Percentiles rank a stretch among this genome's conserved stretches.
These are phyloP conservation scores for Wallemia mellicola DNA, from an alignment of 1,284 basidiomycete species.

Conservation along the genomic window DNA sequence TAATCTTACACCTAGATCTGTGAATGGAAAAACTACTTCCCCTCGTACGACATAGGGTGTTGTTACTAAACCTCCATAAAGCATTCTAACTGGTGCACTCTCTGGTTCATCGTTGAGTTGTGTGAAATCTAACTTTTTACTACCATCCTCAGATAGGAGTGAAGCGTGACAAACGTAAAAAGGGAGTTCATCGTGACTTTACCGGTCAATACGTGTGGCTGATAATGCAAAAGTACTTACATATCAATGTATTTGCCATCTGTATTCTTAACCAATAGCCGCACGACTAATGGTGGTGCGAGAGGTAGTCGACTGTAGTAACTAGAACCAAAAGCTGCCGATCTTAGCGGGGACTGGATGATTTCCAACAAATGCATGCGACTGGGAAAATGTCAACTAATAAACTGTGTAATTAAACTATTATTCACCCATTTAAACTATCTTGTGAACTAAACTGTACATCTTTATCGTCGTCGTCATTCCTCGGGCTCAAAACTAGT, in stretches of 20 bases:
- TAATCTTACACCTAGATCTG: conserved; percentile 54
- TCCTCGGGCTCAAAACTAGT: neutral
- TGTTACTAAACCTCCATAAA: conserved; percentile 59
- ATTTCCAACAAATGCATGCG: conserved; percentile 5
- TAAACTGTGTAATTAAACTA: neutral
- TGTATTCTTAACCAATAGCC: conserved; percentile 34
- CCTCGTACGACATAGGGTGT: conserved; percentile 38
- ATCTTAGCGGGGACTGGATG: conserved; percentile 42
- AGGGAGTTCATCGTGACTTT: conserved; percentile 39
- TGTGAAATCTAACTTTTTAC: conserved; percentile 6
- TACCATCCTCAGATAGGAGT: conserved; percentile 31
- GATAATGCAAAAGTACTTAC: conserved; percentile 8
- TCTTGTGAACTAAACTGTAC: neutral
- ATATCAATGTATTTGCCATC: conserved; percentile 17
- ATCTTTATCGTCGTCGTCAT: neutral
- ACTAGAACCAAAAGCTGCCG: conserved; percentile 43
- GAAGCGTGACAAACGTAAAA: conserved; percentile 53
- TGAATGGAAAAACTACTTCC: conserved; percentile 59
- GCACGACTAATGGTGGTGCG: conserved; percentile 45
- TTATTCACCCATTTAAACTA: neutral
- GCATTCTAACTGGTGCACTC: conserved; percentile 23
- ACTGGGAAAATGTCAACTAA: neutral
- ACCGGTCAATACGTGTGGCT: neutral
- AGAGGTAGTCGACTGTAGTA: conserved; percentile 48
- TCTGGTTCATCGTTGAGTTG: conserved; percentile 12